Conservation (phyloP, 768 basidiomycete genomes). For the Amanita pseudoporphyria region DNA sequence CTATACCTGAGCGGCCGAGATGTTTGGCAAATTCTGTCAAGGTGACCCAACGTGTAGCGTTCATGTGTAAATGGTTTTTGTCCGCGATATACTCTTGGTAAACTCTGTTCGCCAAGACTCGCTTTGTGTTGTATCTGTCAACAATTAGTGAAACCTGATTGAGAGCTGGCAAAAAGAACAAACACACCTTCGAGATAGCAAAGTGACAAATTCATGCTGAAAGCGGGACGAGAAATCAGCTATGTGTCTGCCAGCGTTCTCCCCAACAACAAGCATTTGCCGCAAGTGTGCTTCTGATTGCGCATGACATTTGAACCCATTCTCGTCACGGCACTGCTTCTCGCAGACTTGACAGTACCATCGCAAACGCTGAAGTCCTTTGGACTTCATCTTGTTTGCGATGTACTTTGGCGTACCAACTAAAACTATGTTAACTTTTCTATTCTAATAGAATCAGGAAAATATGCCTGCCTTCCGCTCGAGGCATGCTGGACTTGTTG, state of each 20-base stretch:
- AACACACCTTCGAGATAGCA: constrained; percentile 74
- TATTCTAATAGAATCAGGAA: constrained; percentile 1
- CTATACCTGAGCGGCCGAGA: constrained; percentile 77
- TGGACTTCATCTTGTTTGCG: constrained; percentile 96
- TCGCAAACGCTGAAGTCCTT: constrained; percentile 88
- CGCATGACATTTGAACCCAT: constrained; percentile 96
- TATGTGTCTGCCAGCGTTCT: constrained; percentile 88
- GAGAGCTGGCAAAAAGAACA: constrained; percentile 21
- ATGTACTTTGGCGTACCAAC: constrained; percentile 85
- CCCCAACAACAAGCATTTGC: constrained; percentile 96
- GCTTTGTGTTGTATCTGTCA: constrained; percentile 81
- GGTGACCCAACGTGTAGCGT: constrained; percentile 95
- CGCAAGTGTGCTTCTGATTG: constrained; percentile 85
- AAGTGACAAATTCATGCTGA: constrained; percentile 83
- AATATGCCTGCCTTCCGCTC: constrained; percentile 57
- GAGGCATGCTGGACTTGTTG: constrained; percentile 47
- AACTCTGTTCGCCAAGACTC: constrained; percentile 88
- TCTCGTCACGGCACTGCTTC: constrained; percentile 98
- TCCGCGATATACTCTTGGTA: constrained; percentile 98
- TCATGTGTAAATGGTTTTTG: constrained; percentile 95
- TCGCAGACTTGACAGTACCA: constrained; percentile 99
- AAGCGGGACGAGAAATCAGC: constrained; percentile 83
- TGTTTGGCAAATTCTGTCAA: constrained; percentile 93
- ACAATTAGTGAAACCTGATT: constrained; percentile 4
- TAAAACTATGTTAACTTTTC: constrained; percentile 16